Evolutionary conservation across 257 asterid species (phyloP).

Genomic region (Schizonepeta tenuifolia): DNA sequence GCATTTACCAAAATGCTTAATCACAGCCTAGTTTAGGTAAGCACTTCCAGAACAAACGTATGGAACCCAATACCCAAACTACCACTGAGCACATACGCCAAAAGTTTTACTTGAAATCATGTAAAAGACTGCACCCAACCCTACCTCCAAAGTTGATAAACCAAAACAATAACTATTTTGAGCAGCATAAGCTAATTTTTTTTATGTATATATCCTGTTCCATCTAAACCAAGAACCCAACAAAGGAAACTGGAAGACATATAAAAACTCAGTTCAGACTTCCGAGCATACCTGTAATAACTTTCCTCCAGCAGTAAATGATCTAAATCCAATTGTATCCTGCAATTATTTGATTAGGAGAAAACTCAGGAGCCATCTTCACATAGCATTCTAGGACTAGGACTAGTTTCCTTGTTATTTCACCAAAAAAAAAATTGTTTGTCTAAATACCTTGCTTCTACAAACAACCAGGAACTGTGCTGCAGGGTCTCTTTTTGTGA

Average conservation of each 20-base stretch:
- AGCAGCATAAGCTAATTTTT: slow-evolving; percentile 15
- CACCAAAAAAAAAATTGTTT: not conserved
- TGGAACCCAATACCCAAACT: not conserved
- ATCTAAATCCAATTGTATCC: slow-evolving; percentile 96
- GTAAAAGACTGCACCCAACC: slow-evolving; percentile 3
- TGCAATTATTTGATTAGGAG: slow-evolving; percentile 40
- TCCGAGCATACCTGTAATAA: slow-evolving; percentile 72
- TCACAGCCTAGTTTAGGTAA: not conserved
- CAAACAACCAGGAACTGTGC: slow-evolving; percentile 92
- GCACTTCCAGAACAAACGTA: slow-evolving; percentile 19
- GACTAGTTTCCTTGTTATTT: slow-evolving; percentile 8
- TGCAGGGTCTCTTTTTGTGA: slow-evolving; percentile 96
- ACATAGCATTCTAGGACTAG: slow-evolving; percentile 18
- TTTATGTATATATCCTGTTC: not conserved
- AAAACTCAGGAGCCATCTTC: slow-evolving; percentile 28
- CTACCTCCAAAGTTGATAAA: slow-evolving; percentile 12
- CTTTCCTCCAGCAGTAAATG: slow-evolving; percentile 99
- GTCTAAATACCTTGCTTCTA: slow-evolving; percentile 78
- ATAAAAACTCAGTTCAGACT: not conserved
- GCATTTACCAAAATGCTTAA: slow-evolving; percentile 4
- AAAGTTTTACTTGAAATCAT: not conserved
- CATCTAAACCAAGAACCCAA: not conserved
- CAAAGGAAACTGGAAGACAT: slow-evolving; percentile 15
- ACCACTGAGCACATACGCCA: slow-evolving; percentile 2
- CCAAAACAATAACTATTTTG: slow-evolving; percentile 6